Evolutionary conservation across 2,329 filamentous ascomycete species (phyloP), one percentile per base, ranked within the genome.

Genomic region (Hirsutella rhossiliensis): DNA sequence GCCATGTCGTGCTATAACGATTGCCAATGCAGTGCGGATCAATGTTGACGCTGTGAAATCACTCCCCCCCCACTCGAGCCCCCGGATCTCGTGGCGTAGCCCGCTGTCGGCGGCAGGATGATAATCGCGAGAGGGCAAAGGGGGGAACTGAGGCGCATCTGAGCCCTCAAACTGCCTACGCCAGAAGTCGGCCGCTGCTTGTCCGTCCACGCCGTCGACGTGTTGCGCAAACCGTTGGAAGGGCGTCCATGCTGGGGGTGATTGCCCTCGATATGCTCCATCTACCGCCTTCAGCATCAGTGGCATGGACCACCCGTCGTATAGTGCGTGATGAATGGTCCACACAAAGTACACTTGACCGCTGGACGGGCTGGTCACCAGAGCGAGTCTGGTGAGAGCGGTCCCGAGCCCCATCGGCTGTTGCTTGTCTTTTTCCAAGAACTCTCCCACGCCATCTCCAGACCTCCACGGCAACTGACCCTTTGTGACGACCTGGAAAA

Each of bases 251-350:
- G 44, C 38, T 1, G 34, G 30, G 17, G 38, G 11, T 6, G 27
- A 13, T 17, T 40, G 23, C 4, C 13, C n/a, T 45, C 42, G 11
- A 38, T 56, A 55, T 3, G 46, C 43, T 18, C 47, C 38, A 5
- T 45, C 40, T 1, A 52, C 34, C 2, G 42, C 23, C 12, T 49
- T 44, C 13, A 56, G 37, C 3, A 56, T 39, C 8, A 71, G 52
- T 3, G 64, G 62, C 62, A 70, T 63, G 0, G 64, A 68, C 69
- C 69, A 73, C 18, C 71, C 71, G 43, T 76, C 72, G 44, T 75
- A 76, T 0, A 74, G 52, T 8, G 65, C 65, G 47, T 75, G 72
- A 36, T 56, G 54, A 18, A 54, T 48, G 6, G 43, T 45, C 48
- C 43, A 54, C 17, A 51, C 27, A 17, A 54, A 45, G 8, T 28